A percentile compares a stretch with the other conserved stretches of the same genome.
Evolutionary conservation across 352 stramenopile genomes (phyloP).

Genomic region (Hyaloperonospora brassicae): DNA sequence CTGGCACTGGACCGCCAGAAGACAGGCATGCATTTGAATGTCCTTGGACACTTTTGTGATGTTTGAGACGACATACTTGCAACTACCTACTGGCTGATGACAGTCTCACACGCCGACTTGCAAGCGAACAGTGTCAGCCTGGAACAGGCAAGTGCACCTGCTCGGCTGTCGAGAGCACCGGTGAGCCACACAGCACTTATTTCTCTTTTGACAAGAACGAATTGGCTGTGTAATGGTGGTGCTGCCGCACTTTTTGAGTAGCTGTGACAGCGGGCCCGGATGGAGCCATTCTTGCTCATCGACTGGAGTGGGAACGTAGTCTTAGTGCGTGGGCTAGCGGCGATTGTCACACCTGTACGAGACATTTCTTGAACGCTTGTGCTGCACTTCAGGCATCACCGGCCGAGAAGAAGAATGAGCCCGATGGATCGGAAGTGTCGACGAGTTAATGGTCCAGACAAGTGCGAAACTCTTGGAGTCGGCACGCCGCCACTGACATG

Average conservation of each 20-base stretch:
- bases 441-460: constrained; percentile 13
- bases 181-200: constrained; percentile 37
- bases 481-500: constrained; percentile 1
- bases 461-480: constrained; percentile 3
- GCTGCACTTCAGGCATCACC: background rate
- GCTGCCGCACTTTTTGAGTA: constrained; percentile 37
- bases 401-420: constrained; percentile 2
- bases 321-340: constrained; percentile 38
- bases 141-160: constrained; percentile 37
- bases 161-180: constrained; percentile 37
- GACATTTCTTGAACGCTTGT: constrained; percentile 5
- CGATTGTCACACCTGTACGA: constrained; percentile 29
- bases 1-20: constrained; percentile 44
- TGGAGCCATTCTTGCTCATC: constrained; percentile 35
- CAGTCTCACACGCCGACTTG: constrained; percentile 30
- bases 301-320: constrained; percentile 74
- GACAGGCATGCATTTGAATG: constrained; percentile 45
- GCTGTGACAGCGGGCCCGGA: constrained; percentile 36
- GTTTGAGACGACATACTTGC: constrained; percentile 53
- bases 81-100: constrained; percentile 50
- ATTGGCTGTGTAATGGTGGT: constrained; percentile 56
- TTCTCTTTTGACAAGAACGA: constrained; percentile 51
- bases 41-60: constrained; percentile 71
- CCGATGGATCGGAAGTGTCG: constrained; percentile 23
- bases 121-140: constrained; percentile 61